Evolutionary conservation across 345 rosid species (phyloP).

Genomic region (Aquilaria malaccensis): DNA sequence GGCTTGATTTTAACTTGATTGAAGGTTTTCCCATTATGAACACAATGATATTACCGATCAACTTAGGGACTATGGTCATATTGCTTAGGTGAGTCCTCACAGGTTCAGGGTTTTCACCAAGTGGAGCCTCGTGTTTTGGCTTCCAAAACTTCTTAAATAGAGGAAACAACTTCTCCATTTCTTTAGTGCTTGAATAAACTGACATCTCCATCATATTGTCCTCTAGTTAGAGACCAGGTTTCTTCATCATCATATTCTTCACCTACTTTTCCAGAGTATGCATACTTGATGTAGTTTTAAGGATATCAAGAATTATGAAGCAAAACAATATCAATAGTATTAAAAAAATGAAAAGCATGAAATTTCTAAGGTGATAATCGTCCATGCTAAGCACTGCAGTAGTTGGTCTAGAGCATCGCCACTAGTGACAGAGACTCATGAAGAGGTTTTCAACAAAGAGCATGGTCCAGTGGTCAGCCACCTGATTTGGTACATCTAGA

Average conservation of each 20-base stretch:
- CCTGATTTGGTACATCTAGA: slow-evolving; percentile 59
- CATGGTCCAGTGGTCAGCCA: slow-evolving; percentile 40
- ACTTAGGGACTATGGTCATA: slow-evolving; percentile 73
- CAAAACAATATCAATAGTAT: too few relatives aligned
- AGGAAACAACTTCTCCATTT: slow-evolving; percentile 11
- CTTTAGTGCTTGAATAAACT: slow-evolving; percentile 59
- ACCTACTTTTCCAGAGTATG: slow-evolving; percentile 63
- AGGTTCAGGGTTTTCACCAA: slow-evolving; percentile 63
- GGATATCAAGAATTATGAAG: neutral
- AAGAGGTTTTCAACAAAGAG: slow-evolving; percentile 32
- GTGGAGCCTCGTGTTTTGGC: slow-evolving; percentile 42
- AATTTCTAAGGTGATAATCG: slow-evolving; percentile 5
- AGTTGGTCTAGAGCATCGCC: slow-evolving; percentile 2
- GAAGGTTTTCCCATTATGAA: slow-evolving; percentile 62
- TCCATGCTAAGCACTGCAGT: slow-evolving; percentile 20
- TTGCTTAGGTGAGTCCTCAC: slow-evolving; percentile 63
- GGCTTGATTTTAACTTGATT: slow-evolving; percentile 68
- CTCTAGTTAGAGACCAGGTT: slow-evolving; percentile 58
- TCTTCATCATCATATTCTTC: slow-evolving; percentile 65
- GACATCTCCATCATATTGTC: slow-evolving; percentile 57
- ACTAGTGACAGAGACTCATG: slow-evolving; percentile 7
- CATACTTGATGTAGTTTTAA: slow-evolving; percentile 45
- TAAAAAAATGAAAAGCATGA: too few relatives aligned
- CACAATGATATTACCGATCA: slow-evolving; percentile 57
- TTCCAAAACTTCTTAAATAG: slow-evolving; percentile 28